Conservation (phyloP, 345 rosid species). For the Clarkia xantiana region DNA sequence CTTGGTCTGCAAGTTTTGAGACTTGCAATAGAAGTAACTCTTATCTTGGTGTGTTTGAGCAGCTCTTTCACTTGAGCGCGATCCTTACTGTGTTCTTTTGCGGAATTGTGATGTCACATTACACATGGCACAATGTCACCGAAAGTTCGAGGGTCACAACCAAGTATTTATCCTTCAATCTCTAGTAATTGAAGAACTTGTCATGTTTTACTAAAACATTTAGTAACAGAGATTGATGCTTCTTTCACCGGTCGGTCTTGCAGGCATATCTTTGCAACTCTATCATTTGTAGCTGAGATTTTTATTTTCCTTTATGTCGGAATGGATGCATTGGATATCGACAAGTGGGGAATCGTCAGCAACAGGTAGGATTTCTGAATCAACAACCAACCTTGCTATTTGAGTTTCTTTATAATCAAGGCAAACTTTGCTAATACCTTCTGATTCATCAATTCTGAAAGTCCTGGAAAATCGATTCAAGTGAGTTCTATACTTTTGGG, state of each 20-base stretch:
- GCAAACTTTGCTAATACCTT: background rate
- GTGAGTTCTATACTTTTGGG: conserved; percentile 32
- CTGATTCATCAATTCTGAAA: background rate
- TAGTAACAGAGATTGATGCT: too few relatives aligned
- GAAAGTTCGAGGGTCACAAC: conserved; percentile 36
- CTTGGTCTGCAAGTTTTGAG: background rate
- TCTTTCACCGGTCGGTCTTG: too few relatives aligned
- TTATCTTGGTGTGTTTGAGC: conserved; percentile 2
- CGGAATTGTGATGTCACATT: conserved; percentile 44
- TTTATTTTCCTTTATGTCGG: conserved; percentile 4
- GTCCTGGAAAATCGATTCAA: conserved; percentile 24
- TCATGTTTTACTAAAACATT: too few relatives aligned
- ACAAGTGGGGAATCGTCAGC: conserved; percentile 35
- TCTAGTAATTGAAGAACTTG: too few relatives aligned
- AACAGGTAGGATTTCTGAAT: conserved; percentile 19
- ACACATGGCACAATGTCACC: conserved; percentile 39
- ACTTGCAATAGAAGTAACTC: background rate
- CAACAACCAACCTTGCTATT: background rate
- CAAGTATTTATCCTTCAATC: conserved; percentile 12
- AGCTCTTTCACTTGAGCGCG: conserved; percentile 30
- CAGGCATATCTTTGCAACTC: conserved; percentile 4
- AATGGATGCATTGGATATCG: conserved; percentile 25
- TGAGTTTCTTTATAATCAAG: background rate
- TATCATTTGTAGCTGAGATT: conserved; percentile 1
- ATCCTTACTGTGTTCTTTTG: conserved; percentile 40